These are phyloP conservation scores for Colletotrichum falcatum DNA, from an alignment of 2,329 filamentous ascomycete species.

Conservation along the genomic window DNA sequence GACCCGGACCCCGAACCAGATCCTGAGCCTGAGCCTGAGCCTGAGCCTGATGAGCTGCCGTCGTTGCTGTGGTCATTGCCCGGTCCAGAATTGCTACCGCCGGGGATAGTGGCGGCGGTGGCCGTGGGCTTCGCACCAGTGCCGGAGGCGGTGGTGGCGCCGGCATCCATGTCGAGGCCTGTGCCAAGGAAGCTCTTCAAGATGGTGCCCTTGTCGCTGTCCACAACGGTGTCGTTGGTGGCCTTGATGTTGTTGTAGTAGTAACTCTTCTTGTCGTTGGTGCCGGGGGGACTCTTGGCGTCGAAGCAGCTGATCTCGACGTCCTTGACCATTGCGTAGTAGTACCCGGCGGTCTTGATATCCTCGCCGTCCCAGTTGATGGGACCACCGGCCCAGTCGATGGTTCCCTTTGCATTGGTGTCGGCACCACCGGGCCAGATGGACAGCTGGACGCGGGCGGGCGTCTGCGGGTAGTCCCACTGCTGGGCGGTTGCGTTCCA, in stretches of 20 bases:
- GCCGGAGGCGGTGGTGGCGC: slow-evolving; percentile 44
- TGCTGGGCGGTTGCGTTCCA: slow-evolving; percentile 87
- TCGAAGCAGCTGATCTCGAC: slow-evolving; percentile 90
- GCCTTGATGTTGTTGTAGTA: slow-evolving; percentile 74
- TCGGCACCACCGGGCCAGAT: slow-evolving; percentile 93
- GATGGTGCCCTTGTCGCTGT: slow-evolving; percentile 80
- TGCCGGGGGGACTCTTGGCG: slow-evolving; percentile 69
- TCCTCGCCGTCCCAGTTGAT: slow-evolving; percentile 88
- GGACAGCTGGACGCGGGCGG: slow-evolving; percentile 89
- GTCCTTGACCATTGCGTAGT: slow-evolving; percentile 83
- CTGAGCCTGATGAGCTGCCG: slow-evolving; percentile 43
- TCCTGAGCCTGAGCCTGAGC: slow-evolving; percentile 36
- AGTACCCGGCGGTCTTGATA: slow-evolving; percentile 88
- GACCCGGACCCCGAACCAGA: slow-evolving; percentile 39
- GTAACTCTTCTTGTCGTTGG: slow-evolving; percentile 79
- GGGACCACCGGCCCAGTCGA: slow-evolving; percentile 89
- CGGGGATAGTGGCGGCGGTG: slow-evolving; percentile 46
- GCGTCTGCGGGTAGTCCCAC: slow-evolving; percentile 92
- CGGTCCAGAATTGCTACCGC: slow-evolving; percentile 47
- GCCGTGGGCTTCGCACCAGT: slow-evolving; percentile 29
- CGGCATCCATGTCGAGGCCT: slow-evolving; percentile 77
- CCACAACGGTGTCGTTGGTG: slow-evolving; percentile 81
- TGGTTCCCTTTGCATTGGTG: slow-evolving; percentile 84
- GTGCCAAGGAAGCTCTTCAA: slow-evolving; percentile 85
- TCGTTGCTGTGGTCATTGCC: slow-evolving; percentile 46